These are phyloP conservation scores for Neurospora crassa DNA, from an alignment of 2,329 filamentous ascomycete genomes.

Conservation along the genomic window DNA sequence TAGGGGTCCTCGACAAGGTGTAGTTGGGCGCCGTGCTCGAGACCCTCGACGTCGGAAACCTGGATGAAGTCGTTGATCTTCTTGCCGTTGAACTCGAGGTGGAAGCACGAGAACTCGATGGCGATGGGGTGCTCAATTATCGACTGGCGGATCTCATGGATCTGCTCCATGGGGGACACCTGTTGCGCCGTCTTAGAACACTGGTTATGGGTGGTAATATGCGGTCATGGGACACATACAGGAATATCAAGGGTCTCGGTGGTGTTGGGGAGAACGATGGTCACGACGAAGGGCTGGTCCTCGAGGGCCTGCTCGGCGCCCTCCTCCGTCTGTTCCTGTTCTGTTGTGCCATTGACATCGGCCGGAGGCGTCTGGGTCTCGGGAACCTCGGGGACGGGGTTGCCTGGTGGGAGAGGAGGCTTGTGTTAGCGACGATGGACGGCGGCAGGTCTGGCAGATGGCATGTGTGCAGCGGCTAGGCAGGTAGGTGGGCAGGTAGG, in stretches of 20 bases:
- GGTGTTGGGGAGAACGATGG: constrained; percentile 72
- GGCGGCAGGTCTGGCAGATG: neutral
- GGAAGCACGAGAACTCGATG: constrained; percentile 98
- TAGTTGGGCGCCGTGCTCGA: constrained; percentile 69
- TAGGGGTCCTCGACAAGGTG: constrained; percentile 87
- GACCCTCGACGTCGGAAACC: constrained; percentile 76
- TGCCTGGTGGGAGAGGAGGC: constrained; percentile 8
- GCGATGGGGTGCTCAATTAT: constrained; percentile 88
- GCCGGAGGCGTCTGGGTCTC: constrained; percentile 8
- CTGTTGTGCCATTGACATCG: constrained; percentile 11
- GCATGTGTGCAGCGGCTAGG: neutral
- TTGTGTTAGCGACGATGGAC: neutral
- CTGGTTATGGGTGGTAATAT: constrained; percentile 1
- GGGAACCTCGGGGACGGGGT: constrained; percentile 10
- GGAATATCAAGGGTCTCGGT: constrained; percentile 75
- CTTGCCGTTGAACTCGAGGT: constrained; percentile 81
- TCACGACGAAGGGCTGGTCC: constrained; percentile 51
- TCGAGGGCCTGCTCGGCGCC: constrained; percentile 19
- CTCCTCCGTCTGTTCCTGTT: constrained; percentile 16
- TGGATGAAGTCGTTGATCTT: constrained; percentile 93
- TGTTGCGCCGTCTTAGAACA: constrained; percentile 28
- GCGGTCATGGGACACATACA: constrained; percentile 41
- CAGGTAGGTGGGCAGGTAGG: neutral
- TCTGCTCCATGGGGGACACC: constrained; percentile 89
- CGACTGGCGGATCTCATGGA: constrained; percentile 93